Base-by-base conservation (phyloP, 148 eudicot genomes). In the Camellia granthamiana region DNA sequence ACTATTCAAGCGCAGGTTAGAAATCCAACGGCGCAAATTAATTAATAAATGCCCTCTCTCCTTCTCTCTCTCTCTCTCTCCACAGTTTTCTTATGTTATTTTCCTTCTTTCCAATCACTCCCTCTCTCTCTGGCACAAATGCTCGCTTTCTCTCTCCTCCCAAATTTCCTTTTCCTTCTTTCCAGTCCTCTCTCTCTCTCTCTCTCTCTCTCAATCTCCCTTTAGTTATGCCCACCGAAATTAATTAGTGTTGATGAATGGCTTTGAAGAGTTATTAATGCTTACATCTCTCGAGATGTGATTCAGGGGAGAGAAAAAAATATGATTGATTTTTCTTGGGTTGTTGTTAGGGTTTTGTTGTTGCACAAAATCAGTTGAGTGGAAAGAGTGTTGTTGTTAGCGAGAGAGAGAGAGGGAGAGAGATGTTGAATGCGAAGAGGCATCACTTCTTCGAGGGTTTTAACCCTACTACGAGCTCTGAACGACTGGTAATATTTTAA, bases 381-480 rank as follows among this genome's bases (percentile, higher is more conserved):
- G 74, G n/a, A 63, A 41, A 68, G 47, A 51, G 67, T 69, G 52
- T 56, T n/a, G 41, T 74, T 15, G 64, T 5, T 7, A 0, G 0
- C 11, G 13, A 75, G 3, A 44, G 16, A 46, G 38, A 44, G 73
- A 59, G 62, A 69, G 21, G 13, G 54, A 58, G 15, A 74, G 73
- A 74, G 81, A 88, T 87, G 87, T 78, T 75, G 83, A 75, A 72
- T 79, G 41, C 62, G 23, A 90, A 79, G 65, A 84, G 78, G 74
- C 90, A 92, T 85, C 89, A 86, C 85, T 92, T 92, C 76, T 72
- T 89, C 63, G 84, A 87, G 79, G 85, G 83, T 75, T 91, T 88
- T 72, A 83, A 90, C 71, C 91, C 93, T 49, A 73, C 87, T 76
- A 79, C 83, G 15, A 80, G 88, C 81, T 90, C 91, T 62, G 74